Percentiles rank a stretch among this genome's conserved stretches.
Conservation (phyloP, 257 asterid genomes). For the Lantana camara region DNA sequence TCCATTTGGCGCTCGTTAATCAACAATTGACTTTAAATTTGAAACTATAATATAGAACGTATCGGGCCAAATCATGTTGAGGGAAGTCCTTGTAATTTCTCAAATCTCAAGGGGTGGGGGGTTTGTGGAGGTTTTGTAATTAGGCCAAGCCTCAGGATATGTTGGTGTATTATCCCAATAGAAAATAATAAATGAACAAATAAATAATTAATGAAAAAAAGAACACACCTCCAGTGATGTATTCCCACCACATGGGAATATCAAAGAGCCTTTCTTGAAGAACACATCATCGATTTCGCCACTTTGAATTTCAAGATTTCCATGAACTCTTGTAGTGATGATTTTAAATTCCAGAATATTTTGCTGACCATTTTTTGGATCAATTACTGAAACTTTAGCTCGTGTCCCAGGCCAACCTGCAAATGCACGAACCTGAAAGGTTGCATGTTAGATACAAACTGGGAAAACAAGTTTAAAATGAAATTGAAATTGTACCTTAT, state of each 20-base stretch:
- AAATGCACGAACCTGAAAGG: conserved; percentile 95
- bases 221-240: conserved; percentile 76
- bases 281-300: conserved; percentile 51
- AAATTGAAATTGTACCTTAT: conserved; percentile 61
- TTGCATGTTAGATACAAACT: conserved; percentile 39
- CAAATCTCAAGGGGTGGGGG: too few species aligned
- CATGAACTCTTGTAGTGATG: conserved; percentile 68
- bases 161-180: too few species aligned
- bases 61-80: too few species aligned
- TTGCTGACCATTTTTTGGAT: conserved; percentile 42
- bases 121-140: too few species aligned
- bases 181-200: too few species aligned
- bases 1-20: too few species aligned
- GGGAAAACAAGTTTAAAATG: conserved; percentile 18
- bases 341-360: conserved; percentile 67
- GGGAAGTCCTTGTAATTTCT: too few species aligned
- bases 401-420: conserved; percentile 99
- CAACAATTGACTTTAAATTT: too few species aligned
- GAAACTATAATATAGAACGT: too few species aligned
- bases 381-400: conserved; percentile 58
- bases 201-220: not conserved
- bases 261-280: conserved; percentile 64
- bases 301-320: conserved; percentile 32
- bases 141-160: too few species aligned
- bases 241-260: conserved; percentile 72